phyloP scores from a whole-genome alignment of 495 filamentous ascomycete genomes.

The Elaphomyces granulatus region DNA sequence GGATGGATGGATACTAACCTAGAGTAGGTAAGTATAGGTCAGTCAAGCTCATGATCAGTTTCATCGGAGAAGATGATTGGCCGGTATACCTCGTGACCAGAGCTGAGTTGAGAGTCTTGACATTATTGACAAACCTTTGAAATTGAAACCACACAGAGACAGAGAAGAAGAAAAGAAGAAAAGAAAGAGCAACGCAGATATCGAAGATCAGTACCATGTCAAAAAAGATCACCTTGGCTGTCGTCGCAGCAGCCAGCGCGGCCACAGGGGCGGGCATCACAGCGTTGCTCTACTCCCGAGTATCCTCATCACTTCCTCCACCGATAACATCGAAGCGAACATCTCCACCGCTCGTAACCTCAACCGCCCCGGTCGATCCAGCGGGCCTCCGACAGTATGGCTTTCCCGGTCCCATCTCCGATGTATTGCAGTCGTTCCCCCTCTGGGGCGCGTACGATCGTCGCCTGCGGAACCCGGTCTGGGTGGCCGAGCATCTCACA shows the following conservation, averaged over 20 bases:
- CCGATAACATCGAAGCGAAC: constrained; percentile 21
- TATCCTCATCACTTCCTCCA: constrained; percentile 25
- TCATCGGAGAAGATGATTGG: no score
- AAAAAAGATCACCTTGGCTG: constrained; percentile 71
- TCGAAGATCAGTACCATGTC: constrained; percentile 42
- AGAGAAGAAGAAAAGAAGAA: no score
- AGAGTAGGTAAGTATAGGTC: no score
- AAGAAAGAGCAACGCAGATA: constrained; percentile 1
- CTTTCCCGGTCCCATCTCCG: constrained; percentile 80
- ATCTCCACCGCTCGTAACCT: constrained; percentile 13
- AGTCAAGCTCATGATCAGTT: no score
- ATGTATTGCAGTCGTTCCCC: constrained; percentile 58
- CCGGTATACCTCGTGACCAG: no score
- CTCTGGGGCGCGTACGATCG: constrained; percentile 83
- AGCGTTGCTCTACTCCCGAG: constrained; percentile 58
- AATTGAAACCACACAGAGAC: no score
- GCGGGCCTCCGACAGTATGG: constrained; percentile 90
- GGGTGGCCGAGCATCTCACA: constrained; percentile 97
- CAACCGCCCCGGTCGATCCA: constrained; percentile 55
- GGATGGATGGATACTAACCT: no score
- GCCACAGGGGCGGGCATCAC: constrained; percentile 78
- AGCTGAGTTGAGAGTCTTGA: no score
- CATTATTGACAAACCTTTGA: no score
- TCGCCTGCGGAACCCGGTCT: constrained; percentile 78
- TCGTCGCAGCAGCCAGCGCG: constrained; percentile 79